Percentiles rank a stretch among this genome's conserved stretches.
Conservation (phyloP, 768 basidiomycete genomes). For the Galerina sulciceps region DNA sequence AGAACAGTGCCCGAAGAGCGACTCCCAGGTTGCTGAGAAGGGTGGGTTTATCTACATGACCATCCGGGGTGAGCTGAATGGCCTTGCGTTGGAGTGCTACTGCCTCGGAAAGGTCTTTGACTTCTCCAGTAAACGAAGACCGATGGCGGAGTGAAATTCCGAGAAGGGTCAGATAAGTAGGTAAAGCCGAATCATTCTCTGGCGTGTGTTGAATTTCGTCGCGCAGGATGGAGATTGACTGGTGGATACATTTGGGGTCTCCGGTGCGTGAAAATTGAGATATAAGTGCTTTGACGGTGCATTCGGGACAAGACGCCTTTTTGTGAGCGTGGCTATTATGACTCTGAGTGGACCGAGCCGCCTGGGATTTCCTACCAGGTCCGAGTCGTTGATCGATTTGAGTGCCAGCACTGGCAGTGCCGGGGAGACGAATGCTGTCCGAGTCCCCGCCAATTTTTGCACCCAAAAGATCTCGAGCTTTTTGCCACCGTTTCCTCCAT, state of each 20-base stretch:
- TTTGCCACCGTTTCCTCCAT: no score
- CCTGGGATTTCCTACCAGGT: no score
- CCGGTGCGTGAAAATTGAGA: background rate
- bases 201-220: background rate
- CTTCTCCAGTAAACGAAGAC: background rate
- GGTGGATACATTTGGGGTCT: background rate
- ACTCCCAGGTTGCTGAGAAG: background rate
- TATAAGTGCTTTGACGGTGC: conserved; percentile 8
- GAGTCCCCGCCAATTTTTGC: no score
- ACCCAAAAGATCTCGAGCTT: no score
- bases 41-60: background rate
- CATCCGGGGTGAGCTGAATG: background rate
- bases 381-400: no score
- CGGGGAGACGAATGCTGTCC: no score
- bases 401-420: no score
- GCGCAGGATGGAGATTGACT: background rate
- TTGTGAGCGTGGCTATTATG: no score
- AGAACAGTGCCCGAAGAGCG: background rate
- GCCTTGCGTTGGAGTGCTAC: background rate
- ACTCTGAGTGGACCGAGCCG: no score
- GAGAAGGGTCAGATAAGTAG: background rate
- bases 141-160: background rate
- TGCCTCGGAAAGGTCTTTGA: background rate
- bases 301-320: background rate
- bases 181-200: background rate